Conservation (phyloP, 2,329 filamentous ascomycete genomes). For the Hypoxylon sp. region DNA sequence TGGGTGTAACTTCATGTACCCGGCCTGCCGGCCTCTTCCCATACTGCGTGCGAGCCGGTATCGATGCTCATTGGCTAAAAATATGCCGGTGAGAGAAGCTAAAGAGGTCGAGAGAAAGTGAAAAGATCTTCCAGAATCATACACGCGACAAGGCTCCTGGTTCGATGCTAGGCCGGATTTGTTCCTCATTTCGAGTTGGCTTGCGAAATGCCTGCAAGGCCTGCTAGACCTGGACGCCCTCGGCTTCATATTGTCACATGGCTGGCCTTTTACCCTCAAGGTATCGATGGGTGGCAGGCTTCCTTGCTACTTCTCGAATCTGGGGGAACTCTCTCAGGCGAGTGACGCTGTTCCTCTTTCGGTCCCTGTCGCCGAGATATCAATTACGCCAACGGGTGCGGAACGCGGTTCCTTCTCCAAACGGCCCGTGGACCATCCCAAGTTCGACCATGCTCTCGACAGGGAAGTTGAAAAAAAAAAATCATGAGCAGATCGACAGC, state of each 20-base stretch:
- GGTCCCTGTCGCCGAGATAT: slow-evolving; percentile 42
- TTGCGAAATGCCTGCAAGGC: background rate
- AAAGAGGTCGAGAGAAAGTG: slow-evolving; percentile 33
- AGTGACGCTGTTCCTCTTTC: slow-evolving; percentile 39
- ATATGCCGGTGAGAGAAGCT: slow-evolving; percentile 36
- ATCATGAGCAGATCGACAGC: slow-evolving; percentile 15
- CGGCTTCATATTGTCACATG: slow-evolving; percentile 33
- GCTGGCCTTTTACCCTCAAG: slow-evolving; percentile 20
- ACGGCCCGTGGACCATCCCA: slow-evolving; percentile 33
- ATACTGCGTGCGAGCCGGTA: slow-evolving; percentile 31
- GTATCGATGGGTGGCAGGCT: slow-evolving; percentile 18
- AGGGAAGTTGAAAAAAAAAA: slow-evolving; percentile 10
- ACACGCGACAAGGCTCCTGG: slow-evolving; percentile 29
- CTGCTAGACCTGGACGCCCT: slow-evolving; percentile 21
- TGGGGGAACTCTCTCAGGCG: slow-evolving; percentile 39
- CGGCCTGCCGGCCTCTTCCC: slow-evolving; percentile 23
- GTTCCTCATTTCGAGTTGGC: slow-evolving; percentile 29
- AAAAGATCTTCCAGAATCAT: slow-evolving; percentile 43
- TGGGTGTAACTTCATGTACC: slow-evolving; percentile 16
- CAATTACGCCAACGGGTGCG: slow-evolving; percentile 40
- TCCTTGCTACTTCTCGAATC: slow-evolving; percentile 41
- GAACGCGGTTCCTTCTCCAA: slow-evolving; percentile 36
- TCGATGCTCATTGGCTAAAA: slow-evolving; percentile 38
- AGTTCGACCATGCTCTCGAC: slow-evolving; percentile 15
- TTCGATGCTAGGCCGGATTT: slow-evolving; percentile 27